These are phyloP conservation scores for Lactarius indigo DNA, from an alignment of 768 basidiomycete species.

Conservation along the genomic window DNA sequence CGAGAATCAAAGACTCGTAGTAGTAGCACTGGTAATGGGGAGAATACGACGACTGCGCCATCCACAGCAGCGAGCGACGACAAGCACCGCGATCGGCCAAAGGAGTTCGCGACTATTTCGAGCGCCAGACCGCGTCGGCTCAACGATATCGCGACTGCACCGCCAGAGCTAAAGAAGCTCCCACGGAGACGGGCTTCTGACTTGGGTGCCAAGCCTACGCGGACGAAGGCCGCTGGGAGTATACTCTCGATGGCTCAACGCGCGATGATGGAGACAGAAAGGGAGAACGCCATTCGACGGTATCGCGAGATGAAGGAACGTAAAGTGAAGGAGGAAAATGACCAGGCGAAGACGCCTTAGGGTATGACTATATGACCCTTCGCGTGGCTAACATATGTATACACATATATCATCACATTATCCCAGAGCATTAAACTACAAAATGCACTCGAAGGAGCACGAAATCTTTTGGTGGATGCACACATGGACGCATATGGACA, in stretches of 20 bases:
- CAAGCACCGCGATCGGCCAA: constrained; percentile 26
- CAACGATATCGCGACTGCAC: constrained; percentile 68
- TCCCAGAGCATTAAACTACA: neutral
- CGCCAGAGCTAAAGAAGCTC: constrained; percentile 56
- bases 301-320: constrained; percentile 66
- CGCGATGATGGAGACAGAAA: constrained; percentile 70
- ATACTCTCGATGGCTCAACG: constrained; percentile 73
- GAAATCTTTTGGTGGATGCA: neutral
- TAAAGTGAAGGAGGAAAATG: constrained; percentile 33
- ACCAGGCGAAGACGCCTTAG: neutral
- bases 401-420: constrained; percentile 5
- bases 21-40: neutral
- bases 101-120: constrained; percentile 49
- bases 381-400: neutral
- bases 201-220: neutral
- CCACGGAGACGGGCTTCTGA: constrained; percentile 43
- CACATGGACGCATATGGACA: neutral
- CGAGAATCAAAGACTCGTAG: constrained; percentile 11
- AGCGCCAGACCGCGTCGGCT: constrained; percentile 60
- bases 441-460: neutral
- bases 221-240: constrained; percentile 29
- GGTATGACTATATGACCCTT: neutral
- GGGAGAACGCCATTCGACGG: constrained; percentile 61
- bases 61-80: neutral
- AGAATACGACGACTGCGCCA: neutral